Evolutionary conservation across 2,329 filamentous ascomycete species (phyloP).

Genomic region (Neurospora sp.): DNA sequence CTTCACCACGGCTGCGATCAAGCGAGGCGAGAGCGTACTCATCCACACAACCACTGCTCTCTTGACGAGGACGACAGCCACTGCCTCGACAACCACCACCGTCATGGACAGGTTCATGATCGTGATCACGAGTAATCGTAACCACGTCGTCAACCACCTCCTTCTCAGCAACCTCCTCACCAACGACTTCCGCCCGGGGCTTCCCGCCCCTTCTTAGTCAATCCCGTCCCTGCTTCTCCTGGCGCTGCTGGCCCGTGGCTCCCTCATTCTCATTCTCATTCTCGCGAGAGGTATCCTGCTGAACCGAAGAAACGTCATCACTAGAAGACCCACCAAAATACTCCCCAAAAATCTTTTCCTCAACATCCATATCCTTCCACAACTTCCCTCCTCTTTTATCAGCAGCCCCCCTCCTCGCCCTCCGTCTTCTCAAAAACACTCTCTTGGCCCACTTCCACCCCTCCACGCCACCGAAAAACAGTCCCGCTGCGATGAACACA

Average conservation of each 20-base stretch:
- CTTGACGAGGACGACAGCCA: too few relatives aligned
- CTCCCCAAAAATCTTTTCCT: constrained; percentile 17
- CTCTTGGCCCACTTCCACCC: constrained; percentile 58
- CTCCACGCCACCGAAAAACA: constrained; percentile 50
- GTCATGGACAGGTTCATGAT: not conserved
- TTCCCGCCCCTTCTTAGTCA: constrained; percentile 20
- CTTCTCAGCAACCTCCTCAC: not conserved
- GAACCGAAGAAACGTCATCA: not conserved
- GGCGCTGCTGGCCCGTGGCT: not conserved
- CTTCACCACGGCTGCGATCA: too few relatives aligned
- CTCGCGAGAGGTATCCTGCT: not conserved
- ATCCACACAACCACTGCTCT: too few relatives aligned
- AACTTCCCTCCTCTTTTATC: not conserved
- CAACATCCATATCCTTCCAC: constrained; percentile 18
- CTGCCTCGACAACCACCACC: not conserved
- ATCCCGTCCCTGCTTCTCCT: constrained; percentile 9
- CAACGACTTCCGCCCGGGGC: constrained; percentile 14
- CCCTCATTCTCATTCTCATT: not conserved
- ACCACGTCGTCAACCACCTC: not conserved
- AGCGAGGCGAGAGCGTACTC: too few relatives aligned
- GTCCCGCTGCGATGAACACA: constrained; percentile 50
- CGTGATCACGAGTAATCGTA: not conserved
- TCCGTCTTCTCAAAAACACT: constrained; percentile 10
- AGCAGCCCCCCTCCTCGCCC: constrained; percentile 5
- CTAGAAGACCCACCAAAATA: constrained; percentile 9